Conservation (phyloP, 78 protist species). For the Mastigamoeba balamuthi region DNA sequence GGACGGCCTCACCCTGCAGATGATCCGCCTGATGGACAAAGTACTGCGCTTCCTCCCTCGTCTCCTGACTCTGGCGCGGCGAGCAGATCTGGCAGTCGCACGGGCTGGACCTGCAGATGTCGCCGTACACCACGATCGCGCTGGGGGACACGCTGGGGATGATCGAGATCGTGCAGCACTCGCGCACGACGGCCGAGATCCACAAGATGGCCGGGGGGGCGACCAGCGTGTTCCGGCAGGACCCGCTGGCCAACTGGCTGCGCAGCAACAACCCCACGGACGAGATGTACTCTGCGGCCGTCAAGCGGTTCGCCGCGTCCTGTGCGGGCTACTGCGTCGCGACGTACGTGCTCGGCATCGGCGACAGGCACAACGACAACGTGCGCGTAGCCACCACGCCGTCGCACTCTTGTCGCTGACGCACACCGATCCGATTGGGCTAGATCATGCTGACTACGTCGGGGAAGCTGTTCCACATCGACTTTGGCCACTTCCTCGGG, state of each 20-base stretch:
- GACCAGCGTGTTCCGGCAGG: constrained; percentile 38
- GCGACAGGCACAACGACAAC: constrained; percentile 96
- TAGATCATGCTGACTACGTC: constrained; percentile 33
- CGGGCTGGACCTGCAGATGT: constrained; percentile 65
- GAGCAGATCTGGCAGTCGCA: constrained; percentile 51
- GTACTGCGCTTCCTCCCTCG: not conserved
- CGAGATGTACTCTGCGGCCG: constrained; percentile 9
- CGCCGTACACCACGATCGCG: constrained; percentile 56
- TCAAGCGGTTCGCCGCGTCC: constrained; percentile 53
- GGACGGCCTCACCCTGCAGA: constrained; percentile 85
- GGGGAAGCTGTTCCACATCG: constrained; percentile 90
- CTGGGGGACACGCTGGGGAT: constrained; percentile 73
- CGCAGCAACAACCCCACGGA: not conserved
- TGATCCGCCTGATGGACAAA: constrained; percentile 1
- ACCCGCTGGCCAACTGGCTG: constrained; percentile 31
- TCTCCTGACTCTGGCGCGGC: not conserved
- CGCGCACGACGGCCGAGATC: constrained; percentile 73
- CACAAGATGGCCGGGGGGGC: constrained; percentile 55
- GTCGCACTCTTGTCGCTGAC: constrained; percentile 17
- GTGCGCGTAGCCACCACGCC: constrained; percentile 43
- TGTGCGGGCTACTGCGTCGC: constrained; percentile 94
- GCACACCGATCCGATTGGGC: not conserved
- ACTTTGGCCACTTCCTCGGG: constrained; percentile 94
- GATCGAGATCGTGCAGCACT: constrained; percentile 75
- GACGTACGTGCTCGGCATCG: constrained; percentile 94